These are phyloP conservation scores for Trypanosoma vivax DNA, from an alignment of 208 protist species.

Conservation along the genomic window DNA sequence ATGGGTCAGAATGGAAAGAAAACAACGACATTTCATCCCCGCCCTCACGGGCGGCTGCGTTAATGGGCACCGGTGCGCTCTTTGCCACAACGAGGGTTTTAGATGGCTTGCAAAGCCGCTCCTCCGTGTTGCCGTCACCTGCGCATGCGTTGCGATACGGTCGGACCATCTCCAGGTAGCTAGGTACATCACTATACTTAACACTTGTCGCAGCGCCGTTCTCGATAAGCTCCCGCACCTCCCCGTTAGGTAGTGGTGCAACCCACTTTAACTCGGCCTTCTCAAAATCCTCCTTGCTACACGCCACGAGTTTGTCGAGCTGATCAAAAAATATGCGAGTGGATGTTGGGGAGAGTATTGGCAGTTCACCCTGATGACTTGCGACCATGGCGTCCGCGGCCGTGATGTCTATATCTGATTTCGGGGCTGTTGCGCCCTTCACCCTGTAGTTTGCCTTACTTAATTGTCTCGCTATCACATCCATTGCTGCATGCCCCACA, in stretches of 20 bases:
- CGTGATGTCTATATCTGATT: not conserved
- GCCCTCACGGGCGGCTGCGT: no score
- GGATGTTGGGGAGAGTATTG: conserved; percentile 27
- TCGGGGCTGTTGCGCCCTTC: no score
- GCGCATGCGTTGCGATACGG: conserved; percentile 31
- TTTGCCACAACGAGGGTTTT: no score
- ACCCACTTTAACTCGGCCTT: conserved; percentile 59
- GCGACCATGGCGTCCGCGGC: not conserved
- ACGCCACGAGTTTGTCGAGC: conserved; percentile 39
- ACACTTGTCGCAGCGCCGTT: conserved; percentile 41
- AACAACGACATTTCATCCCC: no score
- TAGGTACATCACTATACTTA: conserved; percentile 42
- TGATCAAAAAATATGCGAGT: conserved; percentile 53
- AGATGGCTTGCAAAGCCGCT: not conserved
- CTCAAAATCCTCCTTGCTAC: conserved; percentile 33
- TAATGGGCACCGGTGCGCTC: no score
- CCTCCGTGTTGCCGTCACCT: conserved; percentile 1
- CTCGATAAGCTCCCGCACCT: conserved; percentile 57
- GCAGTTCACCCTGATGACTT: conserved; percentile 2
- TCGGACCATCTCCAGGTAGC: conserved; percentile 36
- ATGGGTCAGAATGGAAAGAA: no score
- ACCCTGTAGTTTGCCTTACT: conserved; percentile 27
- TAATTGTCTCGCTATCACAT: conserved; percentile 20
- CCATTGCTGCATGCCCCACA: conserved; percentile 39
- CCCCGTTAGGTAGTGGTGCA: conserved; percentile 36